Evolutionary conservation across 192 early-diverging fungal species (phyloP).

Genomic region (Haplosporangium gracile): DNA sequence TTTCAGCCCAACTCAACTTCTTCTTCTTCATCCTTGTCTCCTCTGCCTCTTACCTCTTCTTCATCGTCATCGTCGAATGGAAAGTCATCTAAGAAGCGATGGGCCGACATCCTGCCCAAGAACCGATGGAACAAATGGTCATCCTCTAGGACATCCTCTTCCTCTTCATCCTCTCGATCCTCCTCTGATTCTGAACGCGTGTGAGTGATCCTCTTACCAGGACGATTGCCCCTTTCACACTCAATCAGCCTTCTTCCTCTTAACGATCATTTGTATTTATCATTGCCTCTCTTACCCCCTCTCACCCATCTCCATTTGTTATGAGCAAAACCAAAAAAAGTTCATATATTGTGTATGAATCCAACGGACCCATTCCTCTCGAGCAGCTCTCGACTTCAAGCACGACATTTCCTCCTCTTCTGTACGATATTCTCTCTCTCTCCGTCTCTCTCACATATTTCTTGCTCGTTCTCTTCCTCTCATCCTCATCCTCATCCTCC

Average conservation of each 20-base stretch:
- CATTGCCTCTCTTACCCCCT: not conserved
- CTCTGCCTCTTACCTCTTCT: not conserved
- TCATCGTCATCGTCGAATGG: constrained; percentile 6
- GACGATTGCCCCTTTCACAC: not conserved
- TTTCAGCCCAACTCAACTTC: constrained; percentile 13
- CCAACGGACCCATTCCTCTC: not conserved
- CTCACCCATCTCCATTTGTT: not conserved
- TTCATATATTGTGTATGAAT: not conserved
- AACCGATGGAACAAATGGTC: constrained; percentile 35
- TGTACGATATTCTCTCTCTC: no score
- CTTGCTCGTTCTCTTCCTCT: not conserved
- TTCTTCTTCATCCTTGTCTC: not conserved
- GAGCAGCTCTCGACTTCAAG: constrained; percentile 8
- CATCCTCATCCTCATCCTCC: not conserved
- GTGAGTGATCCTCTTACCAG: not conserved
- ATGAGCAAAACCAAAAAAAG: not conserved
- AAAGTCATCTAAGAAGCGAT: constrained; percentile 23
- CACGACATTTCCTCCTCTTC: not conserved
- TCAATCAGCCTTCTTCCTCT: not conserved
- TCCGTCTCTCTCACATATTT: no score
- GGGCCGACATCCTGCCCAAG: constrained; percentile 36
- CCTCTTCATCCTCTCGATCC: not conserved
- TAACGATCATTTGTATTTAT: not conserved
- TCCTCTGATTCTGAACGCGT: constrained; percentile 5
- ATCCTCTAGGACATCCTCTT: not conserved